A percentile compares a stretch with the other conserved stretches of the same genome.
These are phyloP conservation scores for Podospora sp. DNA, from an alignment of 495 filamentous ascomycete species.

Conservation along the genomic window DNA sequence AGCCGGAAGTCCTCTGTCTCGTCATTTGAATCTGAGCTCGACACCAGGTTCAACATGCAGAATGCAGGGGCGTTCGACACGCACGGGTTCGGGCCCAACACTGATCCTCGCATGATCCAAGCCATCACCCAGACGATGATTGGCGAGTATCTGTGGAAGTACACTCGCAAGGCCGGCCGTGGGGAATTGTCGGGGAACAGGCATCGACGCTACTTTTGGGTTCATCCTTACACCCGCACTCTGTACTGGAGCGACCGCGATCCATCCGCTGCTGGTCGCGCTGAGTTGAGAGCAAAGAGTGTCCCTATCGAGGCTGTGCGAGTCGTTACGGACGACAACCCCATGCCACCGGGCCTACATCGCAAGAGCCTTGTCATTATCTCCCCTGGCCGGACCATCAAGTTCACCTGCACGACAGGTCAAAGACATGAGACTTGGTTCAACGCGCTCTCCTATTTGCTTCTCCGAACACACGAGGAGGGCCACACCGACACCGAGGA, in stretches of 20 bases:
- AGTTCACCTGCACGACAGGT: slow-evolving; percentile 91
- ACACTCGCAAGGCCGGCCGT: slow-evolving; percentile 87
- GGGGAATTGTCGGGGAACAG: slow-evolving; percentile 83
- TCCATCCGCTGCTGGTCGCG: slow-evolving; percentile 73
- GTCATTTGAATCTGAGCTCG: slow-evolving; percentile 92
- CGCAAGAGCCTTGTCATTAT: slow-evolving; percentile 89
- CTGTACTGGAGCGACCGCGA: slow-evolving; percentile 96
- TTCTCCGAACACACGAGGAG: slow-evolving; percentile 70
- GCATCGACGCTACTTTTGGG: slow-evolving; percentile 97
- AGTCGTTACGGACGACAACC: slow-evolving; percentile 94
- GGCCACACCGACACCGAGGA: slow-evolving; percentile 60
- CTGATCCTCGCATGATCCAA: slow-evolving; percentile 98
- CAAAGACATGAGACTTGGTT: slow-evolving; percentile 98
- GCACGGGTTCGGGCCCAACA: slow-evolving; percentile 62
- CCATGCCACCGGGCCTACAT: slow-evolving; percentile 91
- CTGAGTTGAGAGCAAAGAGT: slow-evolving; percentile 87
- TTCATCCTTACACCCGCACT: slow-evolving; percentile 95
- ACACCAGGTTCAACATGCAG: slow-evolving; percentile 81
- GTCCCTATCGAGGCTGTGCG: slow-evolving; percentile 91
- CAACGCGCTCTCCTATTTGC: slow-evolving; percentile 91
- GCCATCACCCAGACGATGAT: slow-evolving; percentile 99
- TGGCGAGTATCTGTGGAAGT: slow-evolving; percentile 98
- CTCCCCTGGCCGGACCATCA: slow-evolving; percentile 82
- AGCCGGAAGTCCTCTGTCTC: slow-evolving; percentile 83
- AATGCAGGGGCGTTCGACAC: slow-evolving; percentile 59